Percentiles rank a stretch among this genome's conserved stretches.
Conservation (phyloP, 2,329 filamentous ascomycete species). For the Metarhizium anisopliae region DNA sequence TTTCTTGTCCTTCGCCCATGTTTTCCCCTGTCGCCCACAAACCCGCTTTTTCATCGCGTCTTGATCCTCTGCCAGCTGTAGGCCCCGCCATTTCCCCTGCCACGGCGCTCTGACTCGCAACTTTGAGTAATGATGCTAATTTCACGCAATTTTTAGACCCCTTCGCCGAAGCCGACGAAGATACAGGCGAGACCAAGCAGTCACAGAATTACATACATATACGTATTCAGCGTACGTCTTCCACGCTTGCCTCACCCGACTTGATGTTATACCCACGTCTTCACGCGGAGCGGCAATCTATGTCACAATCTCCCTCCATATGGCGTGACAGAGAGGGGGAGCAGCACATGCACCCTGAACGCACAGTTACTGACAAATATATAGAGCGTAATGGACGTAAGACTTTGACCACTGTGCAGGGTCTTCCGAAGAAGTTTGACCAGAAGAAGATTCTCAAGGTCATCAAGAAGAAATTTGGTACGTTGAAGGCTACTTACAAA, state of each 20-base stretch:
- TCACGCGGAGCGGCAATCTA: background rate
- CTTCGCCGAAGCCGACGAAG: conserved; percentile 99
- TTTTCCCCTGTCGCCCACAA: background rate
- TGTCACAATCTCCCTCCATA: background rate
- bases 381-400: conserved; percentile 99
- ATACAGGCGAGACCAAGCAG: conserved; percentile 90
- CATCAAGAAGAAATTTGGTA: conserved; percentile 99
- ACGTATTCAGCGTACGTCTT: conserved; percentile 87
- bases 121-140: background rate
- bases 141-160: conserved; percentile 56
- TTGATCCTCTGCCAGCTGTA: background rate
- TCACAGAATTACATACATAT: conserved; percentile 99
- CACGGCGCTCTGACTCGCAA: background rate
- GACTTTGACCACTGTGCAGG: conserved; percentile 99
- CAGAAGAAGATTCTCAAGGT: conserved; percentile 99
- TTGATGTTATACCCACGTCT: background rate
- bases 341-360: background rate
- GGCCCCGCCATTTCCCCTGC: background rate
- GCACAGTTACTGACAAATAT: conserved; percentile 28
- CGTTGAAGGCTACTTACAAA: conserved; percentile 17
- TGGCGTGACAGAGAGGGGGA: conserved; percentile 3
- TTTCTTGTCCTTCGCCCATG: background rate
- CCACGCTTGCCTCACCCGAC: background rate
- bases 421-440: conserved; percentile 97
- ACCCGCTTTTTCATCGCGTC: background rate